phyloP scores from a whole-genome alignment of 2,329 filamentous ascomycete species.

The Cytospora leucostoma region DNA sequence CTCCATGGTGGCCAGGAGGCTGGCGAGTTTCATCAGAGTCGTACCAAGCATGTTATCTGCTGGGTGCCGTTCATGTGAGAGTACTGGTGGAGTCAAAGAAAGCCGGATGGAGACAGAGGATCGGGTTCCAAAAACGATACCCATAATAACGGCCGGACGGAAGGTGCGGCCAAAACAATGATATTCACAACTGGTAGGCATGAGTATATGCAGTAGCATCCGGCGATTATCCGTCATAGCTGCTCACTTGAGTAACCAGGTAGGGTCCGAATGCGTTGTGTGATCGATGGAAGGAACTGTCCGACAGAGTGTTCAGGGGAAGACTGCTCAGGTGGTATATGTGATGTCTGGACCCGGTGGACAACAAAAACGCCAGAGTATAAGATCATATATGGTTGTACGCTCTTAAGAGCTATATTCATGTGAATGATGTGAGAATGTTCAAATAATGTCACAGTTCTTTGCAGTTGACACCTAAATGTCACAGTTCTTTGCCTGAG shows the following conservation, averaged over 20 bases:
- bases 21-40: background rate
- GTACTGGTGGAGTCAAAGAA: background rate
- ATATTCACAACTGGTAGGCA: background rate
- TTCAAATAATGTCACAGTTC: too few relatives aligned
- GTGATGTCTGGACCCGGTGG: too few relatives aligned
- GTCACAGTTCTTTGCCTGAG: too few relatives aligned
- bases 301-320: background rate
- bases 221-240: background rate
- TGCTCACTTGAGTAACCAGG: too few relatives aligned
- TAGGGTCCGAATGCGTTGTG: too few relatives aligned
- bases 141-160: background rate
- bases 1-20: background rate
- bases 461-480: too few relatives aligned
- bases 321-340: too few relatives aligned
- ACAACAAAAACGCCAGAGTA: background rate
- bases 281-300: background rate
- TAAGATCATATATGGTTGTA: background rate
- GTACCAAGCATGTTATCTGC: background rate
- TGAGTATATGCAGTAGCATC: background rate
- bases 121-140: background rate
- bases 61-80: background rate
- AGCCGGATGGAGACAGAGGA: background rate
- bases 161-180: background rate
- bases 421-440: too few relatives aligned
- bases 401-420: too few relatives aligned